Evolutionary conservation across 2,329 filamentous ascomycete genomes (phyloP), one percentile per base, ranked within the genome.

Genomic region (Fusarium albosuccineum): DNA sequence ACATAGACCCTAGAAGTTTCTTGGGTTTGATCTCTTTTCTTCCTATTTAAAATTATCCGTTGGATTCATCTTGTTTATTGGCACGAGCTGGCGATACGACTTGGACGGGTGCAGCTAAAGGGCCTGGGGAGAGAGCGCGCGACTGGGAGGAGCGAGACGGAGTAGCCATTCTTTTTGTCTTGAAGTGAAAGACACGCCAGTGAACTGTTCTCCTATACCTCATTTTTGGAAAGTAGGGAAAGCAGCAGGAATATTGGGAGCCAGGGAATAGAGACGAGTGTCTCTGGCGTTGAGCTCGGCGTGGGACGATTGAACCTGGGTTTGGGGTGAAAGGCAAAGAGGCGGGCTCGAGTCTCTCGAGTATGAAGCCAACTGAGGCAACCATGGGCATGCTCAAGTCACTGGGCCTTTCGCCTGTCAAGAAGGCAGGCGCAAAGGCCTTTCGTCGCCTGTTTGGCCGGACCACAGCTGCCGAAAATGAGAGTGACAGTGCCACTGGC

Each of bases 401-500:
- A 46, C 54, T 76, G 9, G 67, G 75, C 42, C 69, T 77, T 67
- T 74, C 71, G 62, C 70, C 71, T 54, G 74, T 74, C 68, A 76
- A 70, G 60, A 70, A 70, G 57, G 74, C 72, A 74, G 64, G 72
- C 40, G 64, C 72, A 33, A 74, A 68, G 46, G 70, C 71, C 34
- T 56, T 79, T 16, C 77, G 76, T 17, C 73, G 70, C 57, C 66
- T 77, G 54, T 74, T 79, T 61, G 70, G 75, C 9, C 71, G 75
- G 39, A 63, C 59, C 66, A 67, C 72, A 72, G 66, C 65, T 71
- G 73, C 40, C 39, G 64, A 69, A 22, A 55, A 50, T 46, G 64
- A 69, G 60, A 52, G 45, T 57, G 53, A 52, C 65, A 61, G 58
- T 46, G 64, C 29, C 50, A 55, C 51, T 39, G 44, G 46, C 41